Conservation (phyloP, 2,329 filamentous ascomycete species). For the Camptophora hylomeconis region DNA sequence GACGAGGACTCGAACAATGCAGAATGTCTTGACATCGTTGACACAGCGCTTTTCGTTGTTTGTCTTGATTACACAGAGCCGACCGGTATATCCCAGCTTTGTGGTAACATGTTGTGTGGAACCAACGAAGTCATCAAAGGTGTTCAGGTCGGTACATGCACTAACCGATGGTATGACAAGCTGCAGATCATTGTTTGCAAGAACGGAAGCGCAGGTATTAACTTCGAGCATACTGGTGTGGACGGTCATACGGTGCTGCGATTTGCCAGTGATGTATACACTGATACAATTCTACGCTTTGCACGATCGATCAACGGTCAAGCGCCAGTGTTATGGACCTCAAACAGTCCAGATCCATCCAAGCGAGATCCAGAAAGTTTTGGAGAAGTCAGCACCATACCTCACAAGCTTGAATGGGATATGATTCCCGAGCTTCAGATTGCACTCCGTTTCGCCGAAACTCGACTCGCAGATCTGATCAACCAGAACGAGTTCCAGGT, state of each 20-base stretch:
- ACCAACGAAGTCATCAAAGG: slow-evolving; percentile 84
- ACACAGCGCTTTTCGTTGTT: slow-evolving; percentile 82
- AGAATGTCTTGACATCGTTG: slow-evolving; percentile 88
- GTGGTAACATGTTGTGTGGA: slow-evolving; percentile 96
- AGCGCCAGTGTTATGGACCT: slow-evolving; percentile 83
- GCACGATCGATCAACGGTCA: slow-evolving; percentile 90
- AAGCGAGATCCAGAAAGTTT: slow-evolving; percentile 87
- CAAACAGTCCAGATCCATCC: slow-evolving; percentile 77
- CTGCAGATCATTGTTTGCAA: slow-evolving; percentile 98
- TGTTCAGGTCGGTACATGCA: slow-evolving; percentile 93
- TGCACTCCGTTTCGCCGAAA: slow-evolving; percentile 89
- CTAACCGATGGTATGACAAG: slow-evolving; percentile 98
- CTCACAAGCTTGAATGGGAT: slow-evolving; percentile 95
- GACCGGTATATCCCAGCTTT: slow-evolving; percentile 65
- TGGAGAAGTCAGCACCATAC: slow-evolving; percentile 82
- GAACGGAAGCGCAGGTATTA: slow-evolving; percentile 96
- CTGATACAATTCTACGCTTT: slow-evolving; percentile 92
- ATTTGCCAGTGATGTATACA: slow-evolving; percentile 93
- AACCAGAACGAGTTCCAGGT: slow-evolving; percentile 94
- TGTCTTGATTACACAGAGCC: slow-evolving; percentile 91
- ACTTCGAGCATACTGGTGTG: slow-evolving; percentile 96
- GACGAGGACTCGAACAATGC: slow-evolving; percentile 88
- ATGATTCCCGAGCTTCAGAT: slow-evolving; percentile 86
- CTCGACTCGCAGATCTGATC: slow-evolving; percentile 81
- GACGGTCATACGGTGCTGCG: slow-evolving; percentile 94